phyloP scores from a whole-genome alignment of 768 basidiomycete genomes.

The Auriscalpium orientale region DNA sequence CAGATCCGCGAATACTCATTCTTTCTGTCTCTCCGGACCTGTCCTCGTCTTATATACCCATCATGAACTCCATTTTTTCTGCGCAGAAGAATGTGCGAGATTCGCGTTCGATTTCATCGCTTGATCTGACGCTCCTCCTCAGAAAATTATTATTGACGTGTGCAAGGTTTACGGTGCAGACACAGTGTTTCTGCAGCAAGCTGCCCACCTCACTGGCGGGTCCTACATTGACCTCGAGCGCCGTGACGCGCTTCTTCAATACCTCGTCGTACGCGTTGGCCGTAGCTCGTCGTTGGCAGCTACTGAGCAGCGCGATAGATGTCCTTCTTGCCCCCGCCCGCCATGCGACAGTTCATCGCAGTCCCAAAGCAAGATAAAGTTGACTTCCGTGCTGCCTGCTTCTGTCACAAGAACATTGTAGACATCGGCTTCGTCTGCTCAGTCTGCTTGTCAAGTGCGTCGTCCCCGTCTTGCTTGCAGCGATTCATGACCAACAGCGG shows the following conservation, averaged over 20 bases:
- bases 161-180: conserved; percentile 87
- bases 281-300: not conserved
- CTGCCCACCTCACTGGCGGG: conserved; percentile 90
- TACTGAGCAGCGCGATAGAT: conserved; percentile 45
- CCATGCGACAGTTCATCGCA: conserved; percentile 68
- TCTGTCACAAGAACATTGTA: conserved; percentile 96
- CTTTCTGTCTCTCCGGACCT: conserved; percentile 90
- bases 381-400: conserved; percentile 96
- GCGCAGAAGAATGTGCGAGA: conserved; percentile 86
- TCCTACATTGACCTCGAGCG: conserved; percentile 82
- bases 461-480: not conserved
- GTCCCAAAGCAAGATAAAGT: conserved; percentile 92
- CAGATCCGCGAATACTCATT: conserved; percentile 59
- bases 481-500: not conserved
- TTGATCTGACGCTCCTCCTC: conserved; percentile 4
- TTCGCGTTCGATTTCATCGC: conserved; percentile 4
- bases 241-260: conserved; percentile 84
- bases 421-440: conserved; percentile 98
- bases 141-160: conserved; percentile 97
- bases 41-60: conserved; percentile 87
- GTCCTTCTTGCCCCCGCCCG: conserved; percentile 66
- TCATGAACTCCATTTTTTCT: conserved; percentile 99
- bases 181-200: conserved; percentile 95
- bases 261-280: conserved; percentile 56
- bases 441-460: conserved; percentile 93